Base-by-base conservation (phyloP, 306 rosid genomes). In the Casuarina cunninghamiana region DNA sequence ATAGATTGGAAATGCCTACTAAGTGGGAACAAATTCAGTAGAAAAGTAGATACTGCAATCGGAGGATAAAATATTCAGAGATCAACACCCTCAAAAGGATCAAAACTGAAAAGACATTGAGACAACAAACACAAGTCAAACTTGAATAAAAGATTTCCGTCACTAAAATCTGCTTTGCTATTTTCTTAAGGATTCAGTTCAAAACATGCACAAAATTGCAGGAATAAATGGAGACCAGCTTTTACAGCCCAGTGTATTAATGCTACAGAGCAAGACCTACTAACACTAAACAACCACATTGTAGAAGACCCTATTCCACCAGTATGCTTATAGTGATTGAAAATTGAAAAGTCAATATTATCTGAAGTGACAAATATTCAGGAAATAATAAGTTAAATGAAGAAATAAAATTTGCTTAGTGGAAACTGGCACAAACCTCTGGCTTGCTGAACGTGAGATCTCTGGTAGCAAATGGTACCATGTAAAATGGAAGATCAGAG, bases 401-500 rank as follows among this genome's bases (percentile, higher is more conserved):
- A 54, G 53, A 48, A 45, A 38, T 57, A 76, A 58, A 82, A 48
- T 82, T 42, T 57, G 49, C 53, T 78, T 54, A 75, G 53, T 4
- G 38, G 55, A 11, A 55, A 74, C 51, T 26, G 79, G 79, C 75
- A 88, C 96, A 75, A 79, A 94, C 98, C 98, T 92, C 87, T 53
- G 98, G 98, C 84, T 83, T 89, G 69, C 63, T 84, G 83, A 95
- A 95, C 41, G 76, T 21, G 80, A 95, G 88, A 81, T 95, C 91
- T 48, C 76, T 74, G 12, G 87, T 82, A 10, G 88, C 48, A 53
- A 91, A 91, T 44, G 97, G 98, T 77, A 95, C 97, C 97, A 95
- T 91, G 89, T 95, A 95, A 77, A 50, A 67, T 48, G 98, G 98
- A 86, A 95, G 97, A 87, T 95, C 98, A 75, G 87, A 89, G 53